Percentiles rank a stretch among this genome's conserved stretches.
phyloP scores from a whole-genome alignment of 306 rosid genomes.

The Trifolium repens region DNA sequence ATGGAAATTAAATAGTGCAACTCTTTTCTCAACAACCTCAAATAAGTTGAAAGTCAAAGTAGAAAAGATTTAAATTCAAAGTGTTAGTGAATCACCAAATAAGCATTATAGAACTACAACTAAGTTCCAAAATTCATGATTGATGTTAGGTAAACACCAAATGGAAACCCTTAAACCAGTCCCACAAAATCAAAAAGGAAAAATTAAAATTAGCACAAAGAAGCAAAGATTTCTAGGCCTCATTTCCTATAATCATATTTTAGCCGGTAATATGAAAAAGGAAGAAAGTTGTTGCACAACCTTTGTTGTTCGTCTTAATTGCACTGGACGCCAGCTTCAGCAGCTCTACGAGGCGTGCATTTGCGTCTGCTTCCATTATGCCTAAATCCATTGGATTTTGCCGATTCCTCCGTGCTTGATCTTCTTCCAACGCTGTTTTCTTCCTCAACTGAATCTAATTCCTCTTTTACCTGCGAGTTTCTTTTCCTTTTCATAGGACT shows the following conservation, averaged over 20 bases:
- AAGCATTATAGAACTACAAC: constrained; percentile 50
- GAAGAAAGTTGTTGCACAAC: constrained; percentile 48
- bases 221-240: constrained; percentile 55
- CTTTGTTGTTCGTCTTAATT: constrained; percentile 51
- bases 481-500: constrained; percentile 61
- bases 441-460: constrained; percentile 50
- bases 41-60: constrained; percentile 42
- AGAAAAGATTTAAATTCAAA: constrained; percentile 32
- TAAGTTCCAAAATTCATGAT: constrained; percentile 58
- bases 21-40: constrained; percentile 2
- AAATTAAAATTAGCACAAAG: constrained; percentile 48
- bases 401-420: constrained; percentile 48
- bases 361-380: constrained; percentile 88
- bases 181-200: constrained; percentile 24
- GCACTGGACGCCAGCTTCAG: constrained; percentile 95
- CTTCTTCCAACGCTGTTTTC: constrained; percentile 53
- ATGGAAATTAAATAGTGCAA: constrained; percentile 4
- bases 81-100: background rate
- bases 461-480: constrained; percentile 51
- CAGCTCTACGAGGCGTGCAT: constrained; percentile 86
- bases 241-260: constrained; percentile 48
- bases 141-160: constrained; percentile 44
- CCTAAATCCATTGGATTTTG: constrained; percentile 71
- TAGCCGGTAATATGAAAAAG: constrained; percentile 43
- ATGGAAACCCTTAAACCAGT: constrained; percentile 47